A percentile compares a stretch with the other conserved stretches of the same genome.
These are phyloP conservation scores for Collybiopsis confluens DNA, from an alignment of 768 basidiomycete genomes.

Conservation along the genomic window DNA sequence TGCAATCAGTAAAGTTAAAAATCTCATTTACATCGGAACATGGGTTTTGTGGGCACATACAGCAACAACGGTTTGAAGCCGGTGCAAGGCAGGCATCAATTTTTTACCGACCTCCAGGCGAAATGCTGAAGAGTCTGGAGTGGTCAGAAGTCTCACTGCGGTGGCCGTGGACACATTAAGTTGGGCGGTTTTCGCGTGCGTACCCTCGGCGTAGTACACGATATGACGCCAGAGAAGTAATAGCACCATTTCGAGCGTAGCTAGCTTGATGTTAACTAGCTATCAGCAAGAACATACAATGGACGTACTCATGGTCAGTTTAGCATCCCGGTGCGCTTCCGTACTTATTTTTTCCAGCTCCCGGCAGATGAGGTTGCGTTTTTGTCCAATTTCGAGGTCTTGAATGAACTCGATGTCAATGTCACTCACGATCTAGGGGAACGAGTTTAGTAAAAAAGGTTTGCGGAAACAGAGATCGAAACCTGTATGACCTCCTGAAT, in stretches of 20 bases:
- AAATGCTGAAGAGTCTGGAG: slow-evolving; percentile 56
- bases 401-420: slow-evolving; percentile 53
- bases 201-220: slow-evolving; percentile 51
- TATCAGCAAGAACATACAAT: neutral
- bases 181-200: slow-evolving; percentile 24
- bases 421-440: slow-evolving; percentile 44
- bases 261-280: slow-evolving; percentile 26
- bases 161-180: slow-evolving; percentile 25
- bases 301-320: slow-evolving; percentile 52
- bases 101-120: slow-evolving; percentile 50
- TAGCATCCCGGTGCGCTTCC: slow-evolving; percentile 39
- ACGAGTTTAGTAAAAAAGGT: too few species aligned
- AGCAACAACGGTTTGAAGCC: slow-evolving; percentile 49
- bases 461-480: slow-evolving; percentile 9
- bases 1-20: slow-evolving; percentile 17
- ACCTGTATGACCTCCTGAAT: slow-evolving; percentile 53
- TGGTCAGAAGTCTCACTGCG: slow-evolving; percentile 54
- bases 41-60: slow-evolving; percentile 29
- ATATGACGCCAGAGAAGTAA: slow-evolving; percentile 81
- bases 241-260: slow-evolving; percentile 72
- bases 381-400: slow-evolving; percentile 66
- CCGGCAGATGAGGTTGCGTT: slow-evolving; percentile 59
- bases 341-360: slow-evolving; percentile 48
- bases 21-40: slow-evolving; percentile 14
- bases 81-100: slow-evolving; percentile 51